Conservation (phyloP, 805 yeast species). For the Zygoascus ofunaensis region DNA sequence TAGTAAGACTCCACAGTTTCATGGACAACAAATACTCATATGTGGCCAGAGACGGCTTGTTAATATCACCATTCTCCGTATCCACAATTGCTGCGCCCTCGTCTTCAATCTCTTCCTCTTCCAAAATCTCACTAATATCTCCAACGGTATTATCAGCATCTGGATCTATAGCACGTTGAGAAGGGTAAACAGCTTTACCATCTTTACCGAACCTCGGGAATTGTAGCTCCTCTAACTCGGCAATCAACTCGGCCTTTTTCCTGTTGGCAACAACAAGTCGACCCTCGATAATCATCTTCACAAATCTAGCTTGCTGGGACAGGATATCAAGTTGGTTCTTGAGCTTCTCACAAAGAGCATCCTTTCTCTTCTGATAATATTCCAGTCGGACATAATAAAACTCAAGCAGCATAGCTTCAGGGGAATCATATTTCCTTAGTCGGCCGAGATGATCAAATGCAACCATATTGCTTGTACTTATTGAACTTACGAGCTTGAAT, state of each 20-base stretch:
- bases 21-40: conserved; percentile 86
- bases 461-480: conserved; percentile 81
- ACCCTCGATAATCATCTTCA: conserved; percentile 78
- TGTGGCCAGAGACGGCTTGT: conserved; percentile 47
- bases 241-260: conserved; percentile 54
- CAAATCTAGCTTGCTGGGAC: conserved; percentile 79
- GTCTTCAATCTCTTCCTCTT: conserved; percentile 33
- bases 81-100: conserved; percentile 16
- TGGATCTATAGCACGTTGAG: conserved; percentile 25
- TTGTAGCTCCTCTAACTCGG: conserved; percentile 49
- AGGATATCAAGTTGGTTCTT: conserved; percentile 69
- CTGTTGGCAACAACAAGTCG: conserved; percentile 65
- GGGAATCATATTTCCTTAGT: conserved; percentile 69
- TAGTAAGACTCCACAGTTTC: conserved; percentile 89
- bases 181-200: conserved; percentile 52
- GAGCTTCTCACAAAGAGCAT: conserved; percentile 55
- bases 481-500: conserved; percentile 63
- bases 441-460: conserved; percentile 88
- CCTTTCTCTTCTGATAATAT: conserved; percentile 85
- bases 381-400: conserved; percentile 82
- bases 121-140: conserved; percentile 15
- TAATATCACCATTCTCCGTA: conserved; percentile 15
- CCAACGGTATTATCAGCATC: conserved; percentile 19
- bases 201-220: conserved; percentile 67
- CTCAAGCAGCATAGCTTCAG: conserved; percentile 71